These are phyloP conservation scores for Earliella scabrosa DNA, from an alignment of 1,284 basidiomycete genomes.

Conservation along the genomic window DNA sequence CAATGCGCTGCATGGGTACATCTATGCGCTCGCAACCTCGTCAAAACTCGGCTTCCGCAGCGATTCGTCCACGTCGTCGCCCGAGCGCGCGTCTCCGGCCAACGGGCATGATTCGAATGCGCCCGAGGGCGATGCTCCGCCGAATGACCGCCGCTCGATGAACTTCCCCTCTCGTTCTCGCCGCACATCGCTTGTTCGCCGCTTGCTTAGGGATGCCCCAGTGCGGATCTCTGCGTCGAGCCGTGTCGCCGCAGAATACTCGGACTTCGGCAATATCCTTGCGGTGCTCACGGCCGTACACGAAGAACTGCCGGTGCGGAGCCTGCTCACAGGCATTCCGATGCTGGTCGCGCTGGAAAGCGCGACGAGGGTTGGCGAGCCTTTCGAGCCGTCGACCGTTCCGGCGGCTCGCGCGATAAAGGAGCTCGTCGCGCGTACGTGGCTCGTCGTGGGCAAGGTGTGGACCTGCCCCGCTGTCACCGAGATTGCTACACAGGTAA, in stretches of 20 bases:
- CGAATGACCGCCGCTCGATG: conserved; percentile 52
- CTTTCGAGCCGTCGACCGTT: conserved; percentile 41
- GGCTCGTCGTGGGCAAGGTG: conserved; percentile 69
- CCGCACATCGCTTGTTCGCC: conserved; percentile 58
- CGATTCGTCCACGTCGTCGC: conserved; percentile 43
- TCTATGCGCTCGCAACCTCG: conserved; percentile 79
- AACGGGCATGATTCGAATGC: conserved; percentile 16
- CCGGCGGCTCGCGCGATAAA: conserved; percentile 63
- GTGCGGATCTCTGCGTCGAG: conserved; percentile 47
- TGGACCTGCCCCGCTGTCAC: conserved; percentile 70
- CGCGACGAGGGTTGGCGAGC: conserved; percentile 50
- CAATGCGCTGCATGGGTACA: conserved; percentile 77
- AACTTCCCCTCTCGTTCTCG: conserved; percentile 50
- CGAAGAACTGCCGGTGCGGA: conserved; percentile 71
- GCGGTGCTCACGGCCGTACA: conserved; percentile 73
- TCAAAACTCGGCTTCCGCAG: conserved; percentile 54
- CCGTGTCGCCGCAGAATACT: conserved; percentile 61
- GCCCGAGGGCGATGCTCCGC: conserved; percentile 25
- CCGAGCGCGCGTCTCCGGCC: conserved; percentile 33
- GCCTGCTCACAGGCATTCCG: conserved; percentile 79
- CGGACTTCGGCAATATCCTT: conserved; percentile 82
- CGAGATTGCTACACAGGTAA: conserved; percentile 61
- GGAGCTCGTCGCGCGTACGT: conserved; percentile 67
- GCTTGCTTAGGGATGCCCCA: conserved; percentile 50
- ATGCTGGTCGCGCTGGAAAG: conserved; percentile 83